Percentiles rank a stretch among this genome's conserved stretches.
These are phyloP conservation scores for Entophlyctis luteolus DNA, from an alignment of 192 early-diverging fungal genomes.

Conservation along the genomic window DNA sequence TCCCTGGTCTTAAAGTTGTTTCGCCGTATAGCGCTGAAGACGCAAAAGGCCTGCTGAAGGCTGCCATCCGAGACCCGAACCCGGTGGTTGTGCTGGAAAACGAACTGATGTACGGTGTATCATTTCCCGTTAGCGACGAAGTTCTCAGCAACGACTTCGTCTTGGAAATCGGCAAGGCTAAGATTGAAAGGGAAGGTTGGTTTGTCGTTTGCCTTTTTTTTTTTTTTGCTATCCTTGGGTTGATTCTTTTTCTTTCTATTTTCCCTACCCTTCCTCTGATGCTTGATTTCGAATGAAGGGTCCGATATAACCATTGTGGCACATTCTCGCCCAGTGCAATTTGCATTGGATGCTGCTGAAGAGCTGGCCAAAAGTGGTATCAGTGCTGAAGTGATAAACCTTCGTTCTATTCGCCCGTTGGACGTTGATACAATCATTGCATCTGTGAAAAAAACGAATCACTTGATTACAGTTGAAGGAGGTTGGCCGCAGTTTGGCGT, in stretches of 20 bases:
- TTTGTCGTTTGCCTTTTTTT: no score
- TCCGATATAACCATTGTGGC: conserved; percentile 89
- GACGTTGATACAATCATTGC: conserved; percentile 87
- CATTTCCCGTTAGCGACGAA: conserved; percentile 78
- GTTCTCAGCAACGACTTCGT: conserved; percentile 76
- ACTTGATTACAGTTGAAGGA: conserved; percentile 89
- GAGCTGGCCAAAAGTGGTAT: conserved; percentile 73
- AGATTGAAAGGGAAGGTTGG: conserved; percentile 70
- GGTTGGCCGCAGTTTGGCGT: conserved; percentile 93
- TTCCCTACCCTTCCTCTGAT: background rate
- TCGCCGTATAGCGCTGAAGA: conserved; percentile 94
- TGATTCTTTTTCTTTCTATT: conserved; percentile 8
- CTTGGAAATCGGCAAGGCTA: conserved; percentile 92
- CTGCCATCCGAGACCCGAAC: conserved; percentile 97
- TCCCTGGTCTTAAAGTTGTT: conserved; percentile 93
- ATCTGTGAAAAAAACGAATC: conserved; percentile 97
- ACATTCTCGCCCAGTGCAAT: conserved; percentile 85
- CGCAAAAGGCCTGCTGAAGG: conserved; percentile 95
- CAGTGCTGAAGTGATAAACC: conserved; percentile 79
- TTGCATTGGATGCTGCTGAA: conserved; percentile 81
- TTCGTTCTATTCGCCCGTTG: conserved; percentile 93
- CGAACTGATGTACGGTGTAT: conserved; percentile 94
- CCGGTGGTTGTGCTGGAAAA: conserved; percentile 95
- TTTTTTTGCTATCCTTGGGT: no score
- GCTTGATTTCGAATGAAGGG: no score